A percentile compares a stretch with the other conserved stretches of the same genome.
These are phyloP conservation scores for Pythium myriotylum DNA, from an alignment of 352 stramenopile genomes.

Conservation along the genomic window DNA sequence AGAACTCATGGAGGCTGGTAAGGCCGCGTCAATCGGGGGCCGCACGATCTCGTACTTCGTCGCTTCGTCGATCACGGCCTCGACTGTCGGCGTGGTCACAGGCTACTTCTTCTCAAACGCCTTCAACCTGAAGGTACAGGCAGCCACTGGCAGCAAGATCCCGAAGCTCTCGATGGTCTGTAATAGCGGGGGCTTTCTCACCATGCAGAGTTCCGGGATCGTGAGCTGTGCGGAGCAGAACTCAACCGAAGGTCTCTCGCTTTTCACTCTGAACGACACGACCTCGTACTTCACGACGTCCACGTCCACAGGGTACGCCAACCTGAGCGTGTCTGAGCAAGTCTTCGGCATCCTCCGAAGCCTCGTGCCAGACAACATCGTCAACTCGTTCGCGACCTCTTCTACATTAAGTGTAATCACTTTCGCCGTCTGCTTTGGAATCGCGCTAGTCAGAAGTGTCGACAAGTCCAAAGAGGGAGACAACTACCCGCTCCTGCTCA, in stretches of 20 bases:
- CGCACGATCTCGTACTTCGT: conserved; percentile 52
- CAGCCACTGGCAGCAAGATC: not conserved
- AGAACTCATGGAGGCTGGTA: conserved; percentile 56
- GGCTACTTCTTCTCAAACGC: conserved; percentile 44
- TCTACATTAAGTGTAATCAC: conserved; percentile 73
- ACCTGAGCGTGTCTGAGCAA: conserved; percentile 66
- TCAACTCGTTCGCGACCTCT: conserved; percentile 54
- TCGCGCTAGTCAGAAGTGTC: conserved; percentile 64
- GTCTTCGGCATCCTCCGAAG: conserved; percentile 67
- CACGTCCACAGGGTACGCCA: conserved; percentile 37
- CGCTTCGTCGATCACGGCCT: conserved; percentile 51
- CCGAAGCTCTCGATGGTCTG: conserved; percentile 45
- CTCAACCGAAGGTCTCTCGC: conserved; percentile 27
- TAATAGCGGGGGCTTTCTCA: conserved; percentile 46
- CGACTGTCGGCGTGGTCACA: conserved; percentile 42
- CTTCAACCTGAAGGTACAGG: conserved; percentile 9
- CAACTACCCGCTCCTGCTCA: conserved; percentile 70
- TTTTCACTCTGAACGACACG: conserved; percentile 64
- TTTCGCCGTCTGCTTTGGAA: conserved; percentile 71
- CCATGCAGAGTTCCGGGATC: conserved; percentile 31
- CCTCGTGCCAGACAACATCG: conserved; percentile 75
- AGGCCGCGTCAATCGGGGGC: conserved; percentile 52
- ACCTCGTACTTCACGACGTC: conserved; percentile 41
- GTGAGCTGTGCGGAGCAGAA: conserved; percentile 48
- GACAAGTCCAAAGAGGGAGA: conserved; percentile 50